Evolutionary conservation across 805 yeast species (phyloP), one percentile per base, ranked within the genome.

Genomic region (Huiozyma naganishii): DNA sequence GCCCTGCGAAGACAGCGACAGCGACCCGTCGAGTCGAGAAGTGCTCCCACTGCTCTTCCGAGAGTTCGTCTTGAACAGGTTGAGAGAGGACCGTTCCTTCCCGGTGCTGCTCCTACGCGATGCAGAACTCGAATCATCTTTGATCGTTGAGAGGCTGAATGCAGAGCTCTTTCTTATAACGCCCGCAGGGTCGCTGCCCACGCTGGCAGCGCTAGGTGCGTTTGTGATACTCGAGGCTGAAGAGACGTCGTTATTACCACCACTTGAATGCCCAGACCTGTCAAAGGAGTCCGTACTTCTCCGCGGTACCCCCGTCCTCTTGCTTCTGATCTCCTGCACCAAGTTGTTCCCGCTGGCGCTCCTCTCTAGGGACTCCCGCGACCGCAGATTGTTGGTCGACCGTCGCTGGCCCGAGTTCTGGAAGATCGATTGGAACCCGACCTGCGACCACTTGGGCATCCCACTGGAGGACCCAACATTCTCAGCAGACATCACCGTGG

Each of bases 381-480:
- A 42, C 28, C 44, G 33, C 11, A 43, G 28, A 38, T 27, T 38
- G 3, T 29, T 30, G 36, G 27, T 37, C 6, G 52, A 48, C 36
- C 39, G 46, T 17, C 41, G 42, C 4, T 30, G 32, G 6, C 44
- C 46, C n/a, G 43, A 38, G 6, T 40, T 46, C 37, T 50, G 50
- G 12, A 50, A 50, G 9, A 50, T 47, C 4, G 53, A 50, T 37
- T 50, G 53, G 27, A 50, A 50, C 3, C 52, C 53, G 10, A 50
- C 53, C 29, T 45, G 45, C 5, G 52, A 45, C 53, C 53, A 50
- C 28, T 41, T 41, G 11, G 50, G 48, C 5, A 45, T 27, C 9
- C 36, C 38, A 35, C 27, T 17, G 4, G 23, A 17, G 23, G 23
- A 17, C 23, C 23, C 23, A 17, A 17, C 2, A 4, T 17, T 17